These are phyloP conservation scores for Sistotremastrum niveocremeum DNA, from an alignment of 768 basidiomycete species.

Conservation along the genomic window DNA sequence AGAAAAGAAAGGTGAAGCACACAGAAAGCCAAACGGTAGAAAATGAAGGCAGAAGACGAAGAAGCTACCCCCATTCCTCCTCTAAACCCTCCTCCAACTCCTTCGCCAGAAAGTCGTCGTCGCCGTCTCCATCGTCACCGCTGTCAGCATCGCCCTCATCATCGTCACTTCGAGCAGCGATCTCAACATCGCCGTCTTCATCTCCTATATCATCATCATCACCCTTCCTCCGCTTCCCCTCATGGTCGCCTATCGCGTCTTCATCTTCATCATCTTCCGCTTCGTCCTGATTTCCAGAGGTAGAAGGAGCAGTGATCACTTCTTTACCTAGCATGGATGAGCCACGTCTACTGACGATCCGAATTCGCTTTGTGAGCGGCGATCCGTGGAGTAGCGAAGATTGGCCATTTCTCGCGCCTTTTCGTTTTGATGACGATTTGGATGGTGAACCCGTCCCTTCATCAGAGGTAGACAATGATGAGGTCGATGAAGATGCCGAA, in stretches of 20 bases:
- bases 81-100: conserved; percentile 67
- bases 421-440: too few species aligned
- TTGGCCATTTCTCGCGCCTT: too few species aligned
- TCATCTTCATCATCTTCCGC: conserved; percentile 10
- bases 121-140: conserved; percentile 38
- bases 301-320: too few species aligned
- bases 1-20: background rate
- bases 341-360: too few species aligned
- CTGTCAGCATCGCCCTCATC: conserved; percentile 35
- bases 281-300: background rate
- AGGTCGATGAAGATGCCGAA: too few species aligned
- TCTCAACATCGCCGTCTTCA: conserved; percentile 5
- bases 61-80: conserved; percentile 56
- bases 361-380: too few species aligned
- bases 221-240: background rate
- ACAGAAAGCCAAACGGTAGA: background rate
- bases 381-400: too few species aligned
- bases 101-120: conserved; percentile 71
- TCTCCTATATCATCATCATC: conserved; percentile 1
- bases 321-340: too few species aligned
- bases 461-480: too few species aligned
- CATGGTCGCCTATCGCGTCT: conserved; percentile 11
- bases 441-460: too few species aligned
- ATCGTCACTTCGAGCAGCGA: conserved; percentile 18
- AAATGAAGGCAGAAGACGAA: background rate